phyloP scores from a whole-genome alignment of 768 basidiomycete genomes.

The Collybiopsis luxurians region DNA sequence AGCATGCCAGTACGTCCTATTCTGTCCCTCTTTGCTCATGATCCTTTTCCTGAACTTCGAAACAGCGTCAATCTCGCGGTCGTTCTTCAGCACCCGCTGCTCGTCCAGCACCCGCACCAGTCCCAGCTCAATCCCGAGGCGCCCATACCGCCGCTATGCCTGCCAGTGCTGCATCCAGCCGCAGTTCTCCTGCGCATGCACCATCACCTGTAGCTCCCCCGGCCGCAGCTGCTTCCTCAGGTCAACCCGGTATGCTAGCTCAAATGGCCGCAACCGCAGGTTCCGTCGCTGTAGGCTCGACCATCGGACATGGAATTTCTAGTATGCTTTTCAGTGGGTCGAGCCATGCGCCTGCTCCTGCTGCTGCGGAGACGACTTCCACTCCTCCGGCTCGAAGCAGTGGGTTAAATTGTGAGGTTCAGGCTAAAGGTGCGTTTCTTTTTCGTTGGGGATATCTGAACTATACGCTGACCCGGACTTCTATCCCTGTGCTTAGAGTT shows the following conservation, averaged over 20 bases:
- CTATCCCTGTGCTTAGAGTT: slow-evolving; percentile 52
- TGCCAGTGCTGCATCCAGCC: slow-evolving; percentile 22
- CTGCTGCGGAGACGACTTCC: slow-evolving; percentile 45
- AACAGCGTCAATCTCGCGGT: slow-evolving; percentile 80
- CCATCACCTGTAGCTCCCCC: slow-evolving; percentile 35
- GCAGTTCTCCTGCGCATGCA: slow-evolving; percentile 36
- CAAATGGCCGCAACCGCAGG: slow-evolving; percentile 92
- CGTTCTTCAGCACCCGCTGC: slow-evolving; percentile 55
- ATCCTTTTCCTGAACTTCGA: too few relatives aligned
- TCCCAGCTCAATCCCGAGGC: slow-evolving; percentile 40
- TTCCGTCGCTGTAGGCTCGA: slow-evolving; percentile 84
- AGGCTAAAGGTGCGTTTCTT: slow-evolving; percentile 67
- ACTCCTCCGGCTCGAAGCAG: slow-evolving; percentile 41
- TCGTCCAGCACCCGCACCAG: slow-evolving; percentile 41
- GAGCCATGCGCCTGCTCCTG: slow-evolving; percentile 39
- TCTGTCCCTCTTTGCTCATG: too few relatives aligned
- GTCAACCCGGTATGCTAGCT: slow-evolving; percentile 69
- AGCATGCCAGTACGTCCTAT: too few relatives aligned
- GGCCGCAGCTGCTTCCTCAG: slow-evolving; percentile 34
- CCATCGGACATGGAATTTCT: slow-evolving; percentile 87
- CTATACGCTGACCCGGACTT: background rate
- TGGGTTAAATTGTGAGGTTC: slow-evolving; percentile 55
- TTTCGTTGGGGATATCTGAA: background rate
- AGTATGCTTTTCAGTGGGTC: slow-evolving; percentile 85
- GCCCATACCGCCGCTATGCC: slow-evolving; percentile 53